A percentile compares a stretch with the other conserved stretches of the same genome.
Evolutionary conservation across 805 yeast species (phyloP).

Genomic region (Candida broadrunensis): DNA sequence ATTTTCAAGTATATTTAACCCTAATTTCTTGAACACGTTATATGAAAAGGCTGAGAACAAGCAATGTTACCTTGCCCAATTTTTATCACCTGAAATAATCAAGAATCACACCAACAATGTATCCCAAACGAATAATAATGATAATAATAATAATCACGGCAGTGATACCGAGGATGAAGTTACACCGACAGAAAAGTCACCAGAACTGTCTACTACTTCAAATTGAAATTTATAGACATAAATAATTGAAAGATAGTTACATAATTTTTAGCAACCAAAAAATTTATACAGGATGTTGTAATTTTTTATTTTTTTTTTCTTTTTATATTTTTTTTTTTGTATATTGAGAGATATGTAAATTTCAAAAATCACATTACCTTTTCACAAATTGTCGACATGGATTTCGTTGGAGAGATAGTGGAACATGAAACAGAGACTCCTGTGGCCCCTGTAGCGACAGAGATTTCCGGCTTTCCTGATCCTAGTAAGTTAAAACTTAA

Average conservation of each 20-base stretch:
- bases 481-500: constrained; percentile 20
- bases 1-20: constrained; percentile 7
- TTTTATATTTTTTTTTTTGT: no score
- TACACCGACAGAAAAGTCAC: background rate
- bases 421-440: constrained; percentile 51
- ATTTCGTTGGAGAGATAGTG: constrained; percentile 68
- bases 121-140: background rate
- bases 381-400: constrained; percentile 47
- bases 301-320: no score
- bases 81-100: constrained; percentile 4
- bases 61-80: constrained; percentile 16
- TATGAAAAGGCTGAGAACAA: constrained; percentile 11
- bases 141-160: background rate
- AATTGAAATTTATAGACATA: background rate
- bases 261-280: no score
- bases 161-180: no score
- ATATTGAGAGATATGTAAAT: no score
- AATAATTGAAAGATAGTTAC: no score
- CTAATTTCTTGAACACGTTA: constrained; percentile 9
- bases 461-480: constrained; percentile 35
- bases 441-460: constrained; percentile 24
- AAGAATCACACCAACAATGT: background rate
- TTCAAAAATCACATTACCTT: no score
- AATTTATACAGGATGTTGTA: background rate
- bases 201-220: background rate